Conservation (phyloP, 2,329 filamentous ascomycete genomes). For the Alternaria gansuensis region DNA sequence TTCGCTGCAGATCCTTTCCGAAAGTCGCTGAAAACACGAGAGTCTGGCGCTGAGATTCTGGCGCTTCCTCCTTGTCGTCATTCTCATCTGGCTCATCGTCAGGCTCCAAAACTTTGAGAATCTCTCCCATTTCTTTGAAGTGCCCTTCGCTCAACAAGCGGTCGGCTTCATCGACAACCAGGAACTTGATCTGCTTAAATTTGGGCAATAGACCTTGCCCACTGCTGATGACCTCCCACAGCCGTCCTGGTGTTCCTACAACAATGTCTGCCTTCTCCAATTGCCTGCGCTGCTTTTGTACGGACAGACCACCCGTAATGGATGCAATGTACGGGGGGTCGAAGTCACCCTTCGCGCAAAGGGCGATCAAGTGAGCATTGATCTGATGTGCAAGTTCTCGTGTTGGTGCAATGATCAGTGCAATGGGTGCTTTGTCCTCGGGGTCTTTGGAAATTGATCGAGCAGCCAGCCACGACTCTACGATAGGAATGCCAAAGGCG, state of each 20-base stretch:
- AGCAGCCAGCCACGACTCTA: conserved; percentile 77
- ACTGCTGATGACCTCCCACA: conserved; percentile 92
- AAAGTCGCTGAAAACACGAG: conserved; percentile 98
- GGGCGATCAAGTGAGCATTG: conserved; percentile 77
- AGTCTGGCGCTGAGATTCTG: conserved; percentile 72
- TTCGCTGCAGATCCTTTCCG: conserved; percentile 88
- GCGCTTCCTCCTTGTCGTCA: conserved; percentile 15
- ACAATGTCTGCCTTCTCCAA: conserved; percentile 87
- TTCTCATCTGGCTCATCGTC: conserved; percentile 62
- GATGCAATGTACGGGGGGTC: conserved; percentile 73
- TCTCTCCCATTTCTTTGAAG: conserved; percentile 93
- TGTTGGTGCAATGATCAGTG: conserved; percentile 88
- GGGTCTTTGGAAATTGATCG: conserved; percentile 47
- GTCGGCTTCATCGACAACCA: conserved; percentile 95
- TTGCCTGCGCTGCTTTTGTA: conserved; percentile 93
- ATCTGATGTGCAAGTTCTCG: conserved; percentile 94
- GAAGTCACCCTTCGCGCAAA: conserved; percentile 74
- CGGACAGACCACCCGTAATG: conserved; percentile 87
- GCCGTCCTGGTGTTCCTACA: conserved; percentile 87
- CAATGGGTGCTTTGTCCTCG: conserved; percentile 57
- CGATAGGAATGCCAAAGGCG: conserved; percentile 91
- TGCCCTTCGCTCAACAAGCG: conserved; percentile 89
- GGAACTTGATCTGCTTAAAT: conserved; percentile 77
- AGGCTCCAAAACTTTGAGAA: conserved; percentile 80
- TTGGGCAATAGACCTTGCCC: conserved; percentile 73